Base-by-base conservation (phyloP, 2,329 filamentous ascomycete species). In the Zarea fungicola region DNA sequence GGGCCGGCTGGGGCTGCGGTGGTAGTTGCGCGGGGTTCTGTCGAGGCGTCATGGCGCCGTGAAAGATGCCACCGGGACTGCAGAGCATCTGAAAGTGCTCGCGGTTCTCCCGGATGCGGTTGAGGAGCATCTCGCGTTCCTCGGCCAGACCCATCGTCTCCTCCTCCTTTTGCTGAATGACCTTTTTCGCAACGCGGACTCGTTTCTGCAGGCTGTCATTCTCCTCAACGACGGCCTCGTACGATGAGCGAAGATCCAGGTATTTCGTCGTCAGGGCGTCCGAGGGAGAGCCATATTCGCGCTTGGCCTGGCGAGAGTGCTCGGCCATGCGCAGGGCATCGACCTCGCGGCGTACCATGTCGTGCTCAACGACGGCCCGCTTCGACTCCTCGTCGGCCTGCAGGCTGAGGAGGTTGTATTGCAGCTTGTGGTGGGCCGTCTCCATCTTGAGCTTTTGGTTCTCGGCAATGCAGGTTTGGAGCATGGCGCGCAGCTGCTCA, bases 341-440 rank as follows among this genome's bases (percentile, higher is more conserved):
- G 18, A 95, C 85, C 66, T 96, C 90, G 19, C 87, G 80, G 54
- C 89, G 81, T n/a, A 85, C 86, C 80, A 96, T 91, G 55, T 93
- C 87, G 59, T 95, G 87, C 66, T 96, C 92, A 5, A 96, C 91
- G 29, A 84, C 86, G 56, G 92, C 89, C 22, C 90, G 83, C 66
- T 95, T 91, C 9, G 89, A 81, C 25, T 90, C 85, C 57, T 95
- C 89, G 42, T 85, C 83, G 48, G 87, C 90, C 61, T 95, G 89
- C 55, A 96, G 83, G 44, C 81, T 83, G 23, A 95, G 77, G 61
- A 96, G 78, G 58, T 85, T 90, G 62, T 91, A 87, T 65, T 96
- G 92, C 48, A 97, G 73, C 68, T 93, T 95, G 71, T 93, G 86
- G 64, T 96, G 91, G 26, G 91, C 87, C 14, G 87, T 84, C 51